Evolutionary conservation across 1,284 basidiomycete genomes (phyloP).

Genomic region (Fomitopsis betulina): DNA sequence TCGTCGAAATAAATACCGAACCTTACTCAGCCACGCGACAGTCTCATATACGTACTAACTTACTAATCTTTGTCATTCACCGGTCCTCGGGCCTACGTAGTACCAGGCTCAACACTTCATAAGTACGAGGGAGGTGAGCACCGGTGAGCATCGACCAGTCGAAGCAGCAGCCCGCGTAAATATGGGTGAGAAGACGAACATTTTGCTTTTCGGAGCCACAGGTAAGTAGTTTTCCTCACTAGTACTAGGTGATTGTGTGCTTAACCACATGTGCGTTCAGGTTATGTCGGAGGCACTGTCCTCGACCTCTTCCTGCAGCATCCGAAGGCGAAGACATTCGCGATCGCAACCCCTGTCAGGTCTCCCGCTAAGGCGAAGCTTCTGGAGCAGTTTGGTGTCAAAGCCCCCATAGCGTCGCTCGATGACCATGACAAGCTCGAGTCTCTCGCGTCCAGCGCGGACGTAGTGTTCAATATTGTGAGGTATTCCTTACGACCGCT

Average conservation of each 20-base stretch:
- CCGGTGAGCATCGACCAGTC: background rate
- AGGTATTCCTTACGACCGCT: conserved; percentile 5
- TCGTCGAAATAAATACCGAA: too few relatives aligned
- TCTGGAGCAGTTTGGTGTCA: conserved; percentile 29
- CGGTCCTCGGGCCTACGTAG: too few relatives aligned
- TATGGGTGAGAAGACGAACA: conserved; percentile 8
- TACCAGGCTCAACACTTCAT: too few relatives aligned
- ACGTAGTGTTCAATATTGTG: conserved; percentile 46
- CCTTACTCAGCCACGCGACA: background rate
- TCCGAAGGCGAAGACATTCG: conserved; percentile 32
- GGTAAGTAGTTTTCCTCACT: conserved; percentile 9
- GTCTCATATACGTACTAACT: too few relatives aligned
- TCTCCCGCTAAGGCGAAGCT: conserved; percentile 33
- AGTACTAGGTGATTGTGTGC: background rate
- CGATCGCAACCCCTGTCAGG: conserved; percentile 39
- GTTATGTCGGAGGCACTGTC: conserved; percentile 52
- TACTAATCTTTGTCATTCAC: too few relatives aligned
- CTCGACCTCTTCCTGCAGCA: conserved; percentile 40
- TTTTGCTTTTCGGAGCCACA: conserved; percentile 23
- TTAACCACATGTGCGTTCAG: conserved; percentile 21
- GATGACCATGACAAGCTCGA: conserved; percentile 27
- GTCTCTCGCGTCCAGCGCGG: conserved; percentile 34
- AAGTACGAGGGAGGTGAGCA: background rate
- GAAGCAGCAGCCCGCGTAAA: background rate
- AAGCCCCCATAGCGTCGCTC: conserved; percentile 30